Conservation (phyloP, 2,329 filamentous ascomycete genomes). For the Aschersonia sp. region DNA sequence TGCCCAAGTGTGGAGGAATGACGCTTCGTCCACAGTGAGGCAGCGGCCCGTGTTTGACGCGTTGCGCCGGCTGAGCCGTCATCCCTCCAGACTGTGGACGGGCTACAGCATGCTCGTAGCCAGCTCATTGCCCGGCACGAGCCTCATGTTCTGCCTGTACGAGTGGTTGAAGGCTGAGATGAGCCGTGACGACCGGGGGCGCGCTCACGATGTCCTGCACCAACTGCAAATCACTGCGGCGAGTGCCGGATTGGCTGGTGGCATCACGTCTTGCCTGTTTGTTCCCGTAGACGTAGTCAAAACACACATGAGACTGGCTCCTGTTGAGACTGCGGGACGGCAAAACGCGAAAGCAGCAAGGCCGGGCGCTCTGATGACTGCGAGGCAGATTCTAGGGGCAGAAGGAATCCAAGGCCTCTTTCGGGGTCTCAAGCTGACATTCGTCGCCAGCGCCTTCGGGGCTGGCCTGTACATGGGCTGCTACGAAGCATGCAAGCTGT, state of each 20-base stretch:
- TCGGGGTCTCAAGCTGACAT: slow-evolving; percentile 2
- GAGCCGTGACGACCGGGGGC: background rate
- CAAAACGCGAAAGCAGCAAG: background rate
- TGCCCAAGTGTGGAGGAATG: slow-evolving; percentile 6
- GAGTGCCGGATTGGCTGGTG: slow-evolving; percentile 6
- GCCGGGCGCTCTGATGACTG: background rate
- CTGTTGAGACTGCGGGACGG: background rate
- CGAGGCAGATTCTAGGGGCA: slow-evolving; percentile 1
- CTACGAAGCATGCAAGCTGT: slow-evolving; percentile 5
- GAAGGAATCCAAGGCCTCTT: slow-evolving; percentile 3
- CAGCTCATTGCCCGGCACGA: slow-evolving; percentile 4
- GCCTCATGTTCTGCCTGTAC: slow-evolving; percentile 4
- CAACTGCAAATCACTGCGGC: slow-evolving; percentile 2
- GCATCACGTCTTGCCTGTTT: slow-evolving; percentile 4
- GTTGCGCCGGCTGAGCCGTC: slow-evolving; percentile 1
- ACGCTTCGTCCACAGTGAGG: background rate
- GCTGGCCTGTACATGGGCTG: slow-evolving; percentile 3
- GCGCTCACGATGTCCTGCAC: background rate
- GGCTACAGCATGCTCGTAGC: slow-evolving; percentile 5
- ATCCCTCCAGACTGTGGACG: slow-evolving; percentile 4
- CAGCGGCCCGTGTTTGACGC: background rate
- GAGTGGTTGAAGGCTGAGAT: slow-evolving; percentile 3
- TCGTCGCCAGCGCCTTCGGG: slow-evolving; percentile 1
- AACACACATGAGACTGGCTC: slow-evolving; percentile 8
- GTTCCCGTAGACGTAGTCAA: slow-evolving; percentile 9